phyloP scores from a whole-genome alignment of 345 rosid genomes.

The Psidium guajava region DNA sequence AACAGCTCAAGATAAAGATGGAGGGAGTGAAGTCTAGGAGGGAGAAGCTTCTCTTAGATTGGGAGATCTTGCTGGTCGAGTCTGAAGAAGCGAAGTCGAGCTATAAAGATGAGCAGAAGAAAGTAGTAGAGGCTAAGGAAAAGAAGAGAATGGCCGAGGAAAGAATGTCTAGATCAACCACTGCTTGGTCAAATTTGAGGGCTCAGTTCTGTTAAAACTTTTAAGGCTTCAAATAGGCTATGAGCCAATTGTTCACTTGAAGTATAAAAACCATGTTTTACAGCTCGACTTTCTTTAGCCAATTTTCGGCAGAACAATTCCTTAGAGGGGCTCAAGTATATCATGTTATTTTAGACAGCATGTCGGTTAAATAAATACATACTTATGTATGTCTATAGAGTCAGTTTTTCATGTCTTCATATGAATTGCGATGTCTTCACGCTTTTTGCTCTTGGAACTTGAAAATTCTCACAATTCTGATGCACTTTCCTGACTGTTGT shows the following conservation, averaged over 20 bases:
- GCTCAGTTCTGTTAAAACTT: background rate
- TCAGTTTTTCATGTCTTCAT: background rate
- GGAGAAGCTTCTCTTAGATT: background rate
- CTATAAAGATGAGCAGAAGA: background rate
- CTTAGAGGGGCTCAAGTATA: background rate
- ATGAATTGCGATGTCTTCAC: background rate
- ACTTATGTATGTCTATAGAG: background rate
- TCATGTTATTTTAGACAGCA: background rate
- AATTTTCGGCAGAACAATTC: background rate
- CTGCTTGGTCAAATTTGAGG: conserved; percentile 2
- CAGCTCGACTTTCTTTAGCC: background rate
- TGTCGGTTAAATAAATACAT: background rate
- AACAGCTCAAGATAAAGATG: background rate
- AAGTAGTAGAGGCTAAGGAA: background rate
- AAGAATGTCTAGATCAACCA: background rate
- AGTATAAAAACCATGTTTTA: background rate
- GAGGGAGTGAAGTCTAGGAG: background rate
- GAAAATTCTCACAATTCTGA: background rate
- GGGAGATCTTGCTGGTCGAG: background rate
- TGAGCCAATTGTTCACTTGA: background rate
- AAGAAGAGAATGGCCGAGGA: conserved; percentile 4
- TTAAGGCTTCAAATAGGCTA: background rate
- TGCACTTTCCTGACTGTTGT: background rate
- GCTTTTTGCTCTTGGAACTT: background rate
- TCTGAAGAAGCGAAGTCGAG: background rate